phyloP scores from a whole-genome alignment of 768 basidiomycete genomes.

The Tulasnella sp. region DNA sequence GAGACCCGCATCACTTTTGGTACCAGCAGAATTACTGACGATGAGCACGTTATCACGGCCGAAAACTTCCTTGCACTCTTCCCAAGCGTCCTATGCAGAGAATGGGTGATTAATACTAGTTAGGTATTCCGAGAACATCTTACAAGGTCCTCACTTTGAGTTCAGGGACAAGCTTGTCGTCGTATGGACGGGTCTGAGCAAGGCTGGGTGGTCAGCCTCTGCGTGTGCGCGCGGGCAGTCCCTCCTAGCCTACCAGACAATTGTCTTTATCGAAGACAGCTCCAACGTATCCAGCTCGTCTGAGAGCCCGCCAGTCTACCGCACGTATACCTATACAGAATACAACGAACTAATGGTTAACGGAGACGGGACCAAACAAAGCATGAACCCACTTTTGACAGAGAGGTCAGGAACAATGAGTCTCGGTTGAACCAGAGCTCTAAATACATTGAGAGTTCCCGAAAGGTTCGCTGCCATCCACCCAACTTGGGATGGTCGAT shows the following conservation, averaged over 20 bases:
- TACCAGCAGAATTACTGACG: constrained; percentile 93
- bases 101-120: not conserved
- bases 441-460: constrained; percentile 21
- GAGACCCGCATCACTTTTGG: constrained; percentile 60
- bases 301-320: constrained; percentile 69
- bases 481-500: not conserved
- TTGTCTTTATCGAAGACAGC: constrained; percentile 98
- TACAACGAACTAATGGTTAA: not conserved
- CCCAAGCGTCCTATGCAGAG: constrained; percentile 64
- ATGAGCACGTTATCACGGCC: constrained; percentile 76
- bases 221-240: not conserved
- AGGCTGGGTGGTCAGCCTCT: not conserved
- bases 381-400: constrained; percentile 56
- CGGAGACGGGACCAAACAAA: not conserved
- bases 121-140: not conserved
- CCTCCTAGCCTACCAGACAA: constrained; percentile 62
- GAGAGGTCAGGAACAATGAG: constrained; percentile 60
- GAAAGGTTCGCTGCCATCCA: constrained; percentile 17
- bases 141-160: constrained; percentile 54
- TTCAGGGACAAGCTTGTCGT: constrained; percentile 71
- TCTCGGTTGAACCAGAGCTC: constrained; percentile 53
- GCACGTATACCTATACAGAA: constrained; percentile 64
- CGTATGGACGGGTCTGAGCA: constrained; percentile 70
- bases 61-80: constrained; percentile 64
- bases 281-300: constrained; percentile 75